Percentiles rank a stretch among this genome's conserved stretches.
Conservation (phyloP, 208 protist species). For the Crithidia expoeki region DNA sequence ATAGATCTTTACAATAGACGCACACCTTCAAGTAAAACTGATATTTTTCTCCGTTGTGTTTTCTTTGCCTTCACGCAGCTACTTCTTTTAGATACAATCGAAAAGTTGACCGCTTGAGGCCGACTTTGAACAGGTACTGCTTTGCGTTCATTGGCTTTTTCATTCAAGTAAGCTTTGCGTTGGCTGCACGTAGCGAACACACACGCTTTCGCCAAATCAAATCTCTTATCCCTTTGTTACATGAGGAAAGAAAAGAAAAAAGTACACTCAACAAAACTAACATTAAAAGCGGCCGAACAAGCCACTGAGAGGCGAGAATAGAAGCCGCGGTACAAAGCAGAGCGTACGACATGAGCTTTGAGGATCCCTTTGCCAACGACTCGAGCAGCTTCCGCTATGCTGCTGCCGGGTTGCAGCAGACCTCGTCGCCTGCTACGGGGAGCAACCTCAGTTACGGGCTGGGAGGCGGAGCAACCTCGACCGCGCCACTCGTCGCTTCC, state of each 20-base stretch:
- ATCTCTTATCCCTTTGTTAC: too few species aligned
- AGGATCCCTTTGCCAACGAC: constrained; percentile 75
- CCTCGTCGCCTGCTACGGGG: constrained; percentile 11
- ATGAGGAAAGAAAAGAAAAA: too few species aligned
- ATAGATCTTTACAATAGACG: background rate
- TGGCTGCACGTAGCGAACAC: too few species aligned
- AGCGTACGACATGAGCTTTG: constrained; percentile 50
- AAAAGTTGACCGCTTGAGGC: too few species aligned
- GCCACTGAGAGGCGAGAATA: background rate
- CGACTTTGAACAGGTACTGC: too few species aligned
- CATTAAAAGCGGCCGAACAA: background rate
- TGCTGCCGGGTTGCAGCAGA: constrained; percentile 12
- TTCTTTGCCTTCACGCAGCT: too few species aligned
- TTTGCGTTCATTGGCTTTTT: too few species aligned
- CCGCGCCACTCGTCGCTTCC: background rate
- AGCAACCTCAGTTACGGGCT: constrained; percentile 1
- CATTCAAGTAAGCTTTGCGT: too few species aligned
- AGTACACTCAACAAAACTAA: background rate
- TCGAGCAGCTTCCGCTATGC: constrained; percentile 37
- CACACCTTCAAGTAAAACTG: too few species aligned
- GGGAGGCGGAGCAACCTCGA: background rate
- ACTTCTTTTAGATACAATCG: too few species aligned
- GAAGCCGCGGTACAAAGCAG: background rate
- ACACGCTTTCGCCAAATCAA: too few species aligned
- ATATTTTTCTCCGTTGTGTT: too few species aligned